Percentiles rank a stretch among this genome's conserved stretches.
Conservation (phyloP, 1,284 basidiomycete genomes). For the Boletus putidus region DNA sequence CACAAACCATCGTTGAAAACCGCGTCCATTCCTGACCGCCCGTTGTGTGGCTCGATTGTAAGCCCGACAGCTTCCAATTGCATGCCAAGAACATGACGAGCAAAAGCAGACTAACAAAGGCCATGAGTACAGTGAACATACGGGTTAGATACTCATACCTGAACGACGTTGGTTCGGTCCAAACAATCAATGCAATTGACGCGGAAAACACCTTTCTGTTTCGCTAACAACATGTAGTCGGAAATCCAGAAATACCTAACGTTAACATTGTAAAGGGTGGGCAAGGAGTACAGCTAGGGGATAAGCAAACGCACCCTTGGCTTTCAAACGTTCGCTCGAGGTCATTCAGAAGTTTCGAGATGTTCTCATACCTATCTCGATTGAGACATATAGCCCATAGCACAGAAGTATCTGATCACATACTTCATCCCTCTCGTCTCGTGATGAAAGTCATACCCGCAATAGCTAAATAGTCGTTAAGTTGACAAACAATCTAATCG, state of each 20-base stretch:
- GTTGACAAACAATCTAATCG: background rate
- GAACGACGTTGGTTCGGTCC: constrained; percentile 89
- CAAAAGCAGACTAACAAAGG: constrained; percentile 76
- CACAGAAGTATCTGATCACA: constrained; percentile 26
- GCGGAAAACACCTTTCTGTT: constrained; percentile 83
- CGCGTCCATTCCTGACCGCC: constrained; percentile 63
- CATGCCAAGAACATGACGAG: constrained; percentile 74
- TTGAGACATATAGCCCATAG: constrained; percentile 10
- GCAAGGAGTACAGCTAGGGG: background rate
- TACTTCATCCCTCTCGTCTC: constrained; percentile 92
- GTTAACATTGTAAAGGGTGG: constrained; percentile 5
- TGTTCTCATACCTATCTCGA: constrained; percentile 77
- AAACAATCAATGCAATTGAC: constrained; percentile 93
- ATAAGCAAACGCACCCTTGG: constrained; percentile 54
- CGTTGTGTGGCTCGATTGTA: constrained; percentile 51
- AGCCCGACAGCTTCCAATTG: constrained; percentile 83
- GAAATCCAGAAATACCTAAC: constrained; percentile 84
- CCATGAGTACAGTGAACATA: constrained; percentile 3
- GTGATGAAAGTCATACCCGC: constrained; percentile 87
- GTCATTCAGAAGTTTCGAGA: constrained; percentile 71
- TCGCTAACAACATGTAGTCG: constrained; percentile 67
- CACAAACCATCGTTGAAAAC: constrained; percentile 83
- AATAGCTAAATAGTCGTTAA: constrained; percentile 45
- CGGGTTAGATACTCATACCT: constrained; percentile 46
- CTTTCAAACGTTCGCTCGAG: constrained; percentile 73